Base-by-base conservation (phyloP, 2,329 filamentous ascomycete species). In the Paecilomyces dactylethromorphus region DNA sequence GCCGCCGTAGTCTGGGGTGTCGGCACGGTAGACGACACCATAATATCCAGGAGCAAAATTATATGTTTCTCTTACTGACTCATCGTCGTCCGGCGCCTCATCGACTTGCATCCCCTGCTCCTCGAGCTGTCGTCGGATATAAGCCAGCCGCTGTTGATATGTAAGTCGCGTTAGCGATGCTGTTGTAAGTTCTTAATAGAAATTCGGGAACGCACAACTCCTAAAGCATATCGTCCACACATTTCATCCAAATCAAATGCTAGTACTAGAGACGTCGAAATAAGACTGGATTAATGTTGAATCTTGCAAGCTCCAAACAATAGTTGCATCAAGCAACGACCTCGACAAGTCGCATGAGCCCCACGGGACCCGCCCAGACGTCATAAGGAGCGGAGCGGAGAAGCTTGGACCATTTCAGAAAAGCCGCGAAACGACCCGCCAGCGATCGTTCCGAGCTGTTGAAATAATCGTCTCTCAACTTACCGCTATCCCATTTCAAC, bases 1-100 rank as follows among this genome's bases (percentile, higher is more conserved):
- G 58, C 71, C 62, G 22, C 63, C 85, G 62, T 78, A 77, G 59
- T 88, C 85, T 12, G 86, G 81, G 5, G 83, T 82, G 56, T 91
- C 85, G 33, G 91, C 91, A 60, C 92, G 86, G 71, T 96, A 96
- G 26, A 97, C 90, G 24, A 94, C 80, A 33, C 94, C 93, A 68
- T 89, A 82, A 62, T 91, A 90, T 0, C 92, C 90, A 0, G 94
- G 94, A 0, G 93, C 91, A 70, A 99, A 95, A 72, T 97, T 97
- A 78, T 95, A 96, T 35, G 84, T 91, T 69, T 91, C 89, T 39
- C 89, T 84, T 33, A 86, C 77, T 53, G 79, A 83, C 18, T 90
- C 85, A 65, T 96, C 85, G 65, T 96, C 90, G 3, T 84, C 82
- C 0, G 90, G 90, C 0, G 84, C 85, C 58, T 91, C 85, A 59